Evolutionary conservation across 2,329 filamentous ascomycete genomes (phyloP).

Genomic region (Aspergillus spinulosporus): DNA sequence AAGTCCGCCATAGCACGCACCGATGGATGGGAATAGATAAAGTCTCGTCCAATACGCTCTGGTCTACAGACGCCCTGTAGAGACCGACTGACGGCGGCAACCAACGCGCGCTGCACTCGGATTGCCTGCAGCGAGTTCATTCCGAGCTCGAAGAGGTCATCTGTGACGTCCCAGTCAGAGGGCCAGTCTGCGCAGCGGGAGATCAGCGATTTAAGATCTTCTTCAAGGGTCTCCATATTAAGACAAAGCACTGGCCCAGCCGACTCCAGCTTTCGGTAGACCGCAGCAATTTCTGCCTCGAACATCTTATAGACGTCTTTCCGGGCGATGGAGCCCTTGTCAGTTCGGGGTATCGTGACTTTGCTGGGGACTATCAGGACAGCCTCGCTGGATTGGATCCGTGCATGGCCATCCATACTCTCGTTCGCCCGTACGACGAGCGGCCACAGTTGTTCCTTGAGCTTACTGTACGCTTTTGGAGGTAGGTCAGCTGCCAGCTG

Average conservation of each 20-base stretch:
- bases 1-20: no score
- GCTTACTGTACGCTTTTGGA: not conserved
- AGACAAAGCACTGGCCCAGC: not conserved
- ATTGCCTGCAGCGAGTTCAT: conserved; percentile 3
- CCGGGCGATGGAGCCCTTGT: conserved; percentile 10
- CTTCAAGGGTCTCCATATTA: not conserved
- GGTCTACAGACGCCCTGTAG: no score
- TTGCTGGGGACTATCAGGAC: not conserved
- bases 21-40: no score
- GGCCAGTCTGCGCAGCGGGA: not conserved
- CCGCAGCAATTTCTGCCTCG: not conserved
- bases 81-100: not conserved
- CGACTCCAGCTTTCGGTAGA: not conserved
- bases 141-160: conserved; percentile 5
- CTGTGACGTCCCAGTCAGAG: not conserved
- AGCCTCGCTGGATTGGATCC: not conserved
- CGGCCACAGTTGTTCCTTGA: conserved; percentile 8
- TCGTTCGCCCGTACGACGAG: not conserved
- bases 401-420: conserved; percentile 9
- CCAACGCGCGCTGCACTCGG: not conserved
- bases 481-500: not conserved
- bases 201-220: not conserved
- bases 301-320: conserved; percentile 12
- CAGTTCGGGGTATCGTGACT: not conserved
- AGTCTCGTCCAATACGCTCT: no score